Percentiles rank a stretch among this genome's conserved stretches.
Conservation (phyloP, 208 protist genomes). For the Herpetomonas samuelpessoai region DNA sequence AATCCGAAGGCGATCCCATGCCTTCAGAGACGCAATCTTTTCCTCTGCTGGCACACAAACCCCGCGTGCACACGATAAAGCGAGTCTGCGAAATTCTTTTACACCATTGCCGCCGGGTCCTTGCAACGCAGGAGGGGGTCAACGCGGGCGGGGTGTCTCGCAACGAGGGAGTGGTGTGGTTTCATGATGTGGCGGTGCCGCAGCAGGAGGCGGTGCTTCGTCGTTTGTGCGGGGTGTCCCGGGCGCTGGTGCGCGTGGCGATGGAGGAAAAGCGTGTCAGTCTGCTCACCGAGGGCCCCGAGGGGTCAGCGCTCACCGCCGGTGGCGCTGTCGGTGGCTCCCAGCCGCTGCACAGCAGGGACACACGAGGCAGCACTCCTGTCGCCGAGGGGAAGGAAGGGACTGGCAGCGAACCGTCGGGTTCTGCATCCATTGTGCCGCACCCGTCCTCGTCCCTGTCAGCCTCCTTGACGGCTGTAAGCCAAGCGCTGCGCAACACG, state of each 20-base stretch:
- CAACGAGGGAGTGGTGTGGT: conserved; percentile 33
- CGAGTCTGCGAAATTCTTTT: conserved; percentile 53
- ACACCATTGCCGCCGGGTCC: conserved; percentile 21
- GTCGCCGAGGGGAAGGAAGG: neutral
- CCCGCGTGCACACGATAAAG: conserved; percentile 76
- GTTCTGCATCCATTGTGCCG: neutral
- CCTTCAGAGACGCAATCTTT: conserved; percentile 7
- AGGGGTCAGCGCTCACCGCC: conserved; percentile 61
- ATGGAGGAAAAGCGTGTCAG: conserved; percentile 76
- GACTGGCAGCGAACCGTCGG: neutral
- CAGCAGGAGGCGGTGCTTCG: conserved; percentile 50
- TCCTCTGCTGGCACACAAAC: conserved; percentile 71
- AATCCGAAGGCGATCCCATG: neutral
- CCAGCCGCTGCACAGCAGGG: conserved; percentile 5
- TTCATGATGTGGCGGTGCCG: conserved; percentile 33
- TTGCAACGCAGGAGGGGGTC: neutral
- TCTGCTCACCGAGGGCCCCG: conserved; percentile 51
- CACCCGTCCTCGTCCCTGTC: neutral
- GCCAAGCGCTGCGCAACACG: conserved; percentile 46
- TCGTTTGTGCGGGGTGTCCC: conserved; percentile 41
- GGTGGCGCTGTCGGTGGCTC: conserved; percentile 25
- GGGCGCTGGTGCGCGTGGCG: conserved; percentile 66
- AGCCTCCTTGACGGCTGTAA: conserved; percentile 10
- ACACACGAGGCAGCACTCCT: no score
- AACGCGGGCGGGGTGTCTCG: neutral